Conservation (phyloP, 768 basidiomycete genomes). For the Coprinellus micaceus region DNA sequence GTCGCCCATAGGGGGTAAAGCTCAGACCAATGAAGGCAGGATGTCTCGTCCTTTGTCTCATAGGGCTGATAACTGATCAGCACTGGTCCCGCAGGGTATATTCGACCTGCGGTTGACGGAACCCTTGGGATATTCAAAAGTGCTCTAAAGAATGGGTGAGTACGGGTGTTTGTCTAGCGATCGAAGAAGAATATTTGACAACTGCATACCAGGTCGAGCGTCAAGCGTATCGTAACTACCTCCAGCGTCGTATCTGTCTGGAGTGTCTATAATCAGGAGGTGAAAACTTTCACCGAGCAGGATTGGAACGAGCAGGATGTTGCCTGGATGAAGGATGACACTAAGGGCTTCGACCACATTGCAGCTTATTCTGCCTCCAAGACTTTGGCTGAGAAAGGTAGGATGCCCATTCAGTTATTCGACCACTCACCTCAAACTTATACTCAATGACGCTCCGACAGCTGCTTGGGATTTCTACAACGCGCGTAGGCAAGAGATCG, state of each 20-base stretch:
- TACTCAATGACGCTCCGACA: not conserved
- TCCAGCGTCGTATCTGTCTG: slow-evolving; percentile 54
- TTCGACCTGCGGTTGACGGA: slow-evolving; percentile 67
- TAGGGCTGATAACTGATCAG: not conserved
- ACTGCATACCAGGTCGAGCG: slow-evolving; percentile 24
- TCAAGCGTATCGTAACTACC: slow-evolving; percentile 68
- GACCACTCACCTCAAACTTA: not conserved
- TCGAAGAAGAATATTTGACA: not conserved
- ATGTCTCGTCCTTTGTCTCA: not conserved
- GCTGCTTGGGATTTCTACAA: slow-evolving; percentile 13
- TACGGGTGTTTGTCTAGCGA: not conserved
- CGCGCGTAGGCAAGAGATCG: not conserved
- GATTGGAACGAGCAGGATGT: slow-evolving; percentile 60
- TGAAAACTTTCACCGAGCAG: slow-evolving; percentile 36
- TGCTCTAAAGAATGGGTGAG: slow-evolving; percentile 49
- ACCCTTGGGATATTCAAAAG: slow-evolving; percentile 60
- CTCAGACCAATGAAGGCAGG: slow-evolving; percentile 35
- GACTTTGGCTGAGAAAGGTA: slow-evolving; percentile 58
- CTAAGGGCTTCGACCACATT: slow-evolving; percentile 34
- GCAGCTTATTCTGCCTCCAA: slow-evolving; percentile 59
- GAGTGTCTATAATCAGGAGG: slow-evolving; percentile 15
- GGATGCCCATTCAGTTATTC: not conserved
- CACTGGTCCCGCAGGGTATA: slow-evolving; percentile 46
- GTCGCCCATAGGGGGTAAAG: slow-evolving; percentile 52
- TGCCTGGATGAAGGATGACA: slow-evolving; percentile 42